Percentiles rank a stretch among this genome's conserved stretches.
Evolutionary conservation across 768 basidiomycete species (phyloP).

Genomic region (Sporobolomyces roseus): DNA sequence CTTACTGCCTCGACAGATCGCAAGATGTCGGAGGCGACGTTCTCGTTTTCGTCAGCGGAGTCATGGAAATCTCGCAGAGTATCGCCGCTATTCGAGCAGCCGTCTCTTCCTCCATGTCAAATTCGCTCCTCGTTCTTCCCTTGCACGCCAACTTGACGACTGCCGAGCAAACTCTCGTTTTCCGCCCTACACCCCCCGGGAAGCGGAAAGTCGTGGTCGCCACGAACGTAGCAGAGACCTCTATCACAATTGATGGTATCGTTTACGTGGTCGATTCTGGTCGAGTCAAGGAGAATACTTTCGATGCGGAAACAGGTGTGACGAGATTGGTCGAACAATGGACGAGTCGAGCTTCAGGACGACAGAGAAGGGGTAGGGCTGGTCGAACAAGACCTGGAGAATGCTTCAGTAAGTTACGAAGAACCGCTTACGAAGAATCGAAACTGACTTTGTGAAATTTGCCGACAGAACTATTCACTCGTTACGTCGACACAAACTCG

Average conservation of each 20-base stretch:
- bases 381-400: conserved; percentile 75
- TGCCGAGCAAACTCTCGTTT: conserved; percentile 76
- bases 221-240: conserved; percentile 85
- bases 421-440: no score
- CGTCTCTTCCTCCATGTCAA: conserved; percentile 40
- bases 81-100: conserved; percentile 44
- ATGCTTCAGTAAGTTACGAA: conserved; percentile 66
- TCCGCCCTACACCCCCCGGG: conserved; percentile 56
- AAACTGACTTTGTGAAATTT: no score
- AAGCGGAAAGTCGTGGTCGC: conserved; percentile 78
- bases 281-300: conserved; percentile 80
- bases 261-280: conserved; percentile 89
- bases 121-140: conserved; percentile 54
- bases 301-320: conserved; percentile 70
- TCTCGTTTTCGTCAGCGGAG: conserved; percentile 84
- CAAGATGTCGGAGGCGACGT: conserved; percentile 59
- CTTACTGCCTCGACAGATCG: conserved; percentile 27
- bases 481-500: conserved; percentile 61
- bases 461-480: conserved; percentile 63
- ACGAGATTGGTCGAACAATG: conserved; percentile 74
- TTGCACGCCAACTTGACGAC: conserved; percentile 84
- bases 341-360: conserved; percentile 71
- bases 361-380: conserved; percentile 82
- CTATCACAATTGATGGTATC: conserved; percentile 70
- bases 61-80: conserved; percentile 53